Evolutionary conservation across 2,329 filamentous ascomycete genomes (phyloP).

Genomic region (Monosporascus sp.): DNA sequence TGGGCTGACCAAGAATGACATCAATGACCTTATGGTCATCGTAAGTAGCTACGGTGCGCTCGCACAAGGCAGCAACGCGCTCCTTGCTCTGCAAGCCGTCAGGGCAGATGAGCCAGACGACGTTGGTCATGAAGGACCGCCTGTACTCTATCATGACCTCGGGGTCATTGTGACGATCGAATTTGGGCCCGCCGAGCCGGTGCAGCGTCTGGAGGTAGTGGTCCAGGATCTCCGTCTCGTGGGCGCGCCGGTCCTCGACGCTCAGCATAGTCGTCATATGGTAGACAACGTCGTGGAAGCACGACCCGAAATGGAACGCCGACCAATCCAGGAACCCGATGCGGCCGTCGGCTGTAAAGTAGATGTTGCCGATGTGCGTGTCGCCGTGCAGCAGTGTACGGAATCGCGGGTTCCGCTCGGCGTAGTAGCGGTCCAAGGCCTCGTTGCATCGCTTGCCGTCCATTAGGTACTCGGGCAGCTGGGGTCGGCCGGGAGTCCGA

Average conservation of each 20-base stretch:
- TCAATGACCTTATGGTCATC: constrained; percentile 34
- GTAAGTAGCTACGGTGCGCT: constrained; percentile 29
- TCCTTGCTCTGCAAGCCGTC: constrained; percentile 30
- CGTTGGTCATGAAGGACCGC: constrained; percentile 27
- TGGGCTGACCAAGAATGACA: constrained; percentile 10
- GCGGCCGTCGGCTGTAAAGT: constrained; percentile 28
- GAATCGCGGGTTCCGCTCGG: constrained; percentile 31
- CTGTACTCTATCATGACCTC: constrained; percentile 26
- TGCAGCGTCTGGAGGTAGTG: constrained; percentile 31
- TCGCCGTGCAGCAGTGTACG: constrained; percentile 38
- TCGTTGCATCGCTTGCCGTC: constrained; percentile 28
- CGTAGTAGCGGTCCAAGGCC: constrained; percentile 32
- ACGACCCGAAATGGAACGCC: constrained; percentile 34
- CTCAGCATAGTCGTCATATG: constrained; percentile 33
- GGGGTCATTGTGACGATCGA: constrained; percentile 23
- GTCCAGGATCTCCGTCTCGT: constrained; percentile 33
- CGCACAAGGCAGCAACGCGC: constrained; percentile 26
- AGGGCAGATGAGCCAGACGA: constrained; percentile 25
- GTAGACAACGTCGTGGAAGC: constrained; percentile 39
- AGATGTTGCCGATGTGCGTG: constrained; percentile 39
- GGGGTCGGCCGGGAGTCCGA: constrained; percentile 21
- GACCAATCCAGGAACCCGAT: constrained; percentile 39
- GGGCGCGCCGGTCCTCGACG: constrained; percentile 33
- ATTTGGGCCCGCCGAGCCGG: constrained; percentile 26
- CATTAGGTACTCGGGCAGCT: constrained; percentile 32